phyloP scores from a whole-genome alignment of 257 asterid species.

The Przewalskia tangutica region DNA sequence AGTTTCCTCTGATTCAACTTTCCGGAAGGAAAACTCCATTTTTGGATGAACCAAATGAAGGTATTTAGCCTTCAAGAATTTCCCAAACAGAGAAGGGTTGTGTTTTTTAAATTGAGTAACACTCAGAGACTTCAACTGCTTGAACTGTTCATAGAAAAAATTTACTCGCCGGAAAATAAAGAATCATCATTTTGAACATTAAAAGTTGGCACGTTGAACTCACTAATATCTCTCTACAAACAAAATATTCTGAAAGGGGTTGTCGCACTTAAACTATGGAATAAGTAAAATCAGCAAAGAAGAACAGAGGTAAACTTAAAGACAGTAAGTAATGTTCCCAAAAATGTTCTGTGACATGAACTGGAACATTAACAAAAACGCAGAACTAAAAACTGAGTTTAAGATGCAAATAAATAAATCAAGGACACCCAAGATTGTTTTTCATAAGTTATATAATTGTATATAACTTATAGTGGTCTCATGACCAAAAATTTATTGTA shows the following conservation, averaged over 20 bases:
- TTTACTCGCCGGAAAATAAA: slow-evolving; percentile 5
- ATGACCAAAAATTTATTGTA: no score
- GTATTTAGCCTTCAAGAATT: slow-evolving; percentile 62
- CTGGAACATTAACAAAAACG: no score
- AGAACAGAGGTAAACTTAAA: no score
- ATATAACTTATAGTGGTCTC: no score
- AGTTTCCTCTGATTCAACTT: slow-evolving; percentile 66
- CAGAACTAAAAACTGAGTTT: no score
- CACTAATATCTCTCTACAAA: slow-evolving; percentile 64
- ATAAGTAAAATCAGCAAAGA: no score
- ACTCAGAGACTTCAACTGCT: slow-evolving; percentile 35
- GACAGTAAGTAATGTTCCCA: no score
- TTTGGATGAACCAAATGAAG: slow-evolving; percentile 77
- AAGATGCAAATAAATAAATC: no score
- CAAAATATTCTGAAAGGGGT: slow-evolving; percentile 83
- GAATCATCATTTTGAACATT: slow-evolving; percentile 19
- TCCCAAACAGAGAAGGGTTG: slow-evolving; percentile 47
- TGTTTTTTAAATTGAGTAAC: slow-evolving; percentile 42
- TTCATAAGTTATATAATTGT: no score
- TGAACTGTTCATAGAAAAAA: slow-evolving; percentile 55
- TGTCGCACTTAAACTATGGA: no score
- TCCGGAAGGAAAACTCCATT: slow-evolving; percentile 89
- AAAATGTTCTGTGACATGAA: no score
- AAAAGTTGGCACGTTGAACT: slow-evolving; percentile 41
- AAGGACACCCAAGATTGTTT: no score